A percentile compares a stretch with the other conserved stretches of the same genome.
phyloP scores from a whole-genome alignment of 1,284 basidiomycete species.

The Boletus semigastroideus region DNA sequence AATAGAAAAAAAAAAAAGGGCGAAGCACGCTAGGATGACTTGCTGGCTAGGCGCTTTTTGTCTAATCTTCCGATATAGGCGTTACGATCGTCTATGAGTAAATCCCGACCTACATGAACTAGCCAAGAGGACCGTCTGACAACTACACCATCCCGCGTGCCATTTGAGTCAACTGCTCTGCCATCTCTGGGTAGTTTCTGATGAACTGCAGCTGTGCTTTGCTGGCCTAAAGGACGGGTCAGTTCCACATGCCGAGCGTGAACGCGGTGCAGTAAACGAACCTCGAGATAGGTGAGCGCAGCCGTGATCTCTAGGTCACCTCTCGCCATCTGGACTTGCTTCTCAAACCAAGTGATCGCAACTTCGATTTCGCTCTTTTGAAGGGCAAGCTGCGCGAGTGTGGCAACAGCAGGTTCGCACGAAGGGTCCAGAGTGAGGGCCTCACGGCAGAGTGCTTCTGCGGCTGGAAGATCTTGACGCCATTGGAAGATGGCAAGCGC shows the following conservation, averaged over 20 bases:
- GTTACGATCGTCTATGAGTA: constrained; percentile 4
- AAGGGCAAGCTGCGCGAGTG: constrained; percentile 89
- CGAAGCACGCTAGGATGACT: constrained; percentile 7
- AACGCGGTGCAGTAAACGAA: constrained; percentile 33
- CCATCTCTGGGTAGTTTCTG: constrained; percentile 80
- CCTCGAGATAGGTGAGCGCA: constrained; percentile 86
- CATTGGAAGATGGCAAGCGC: constrained; percentile 95
- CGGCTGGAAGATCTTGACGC: constrained; percentile 86
- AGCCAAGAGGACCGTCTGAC: neutral
- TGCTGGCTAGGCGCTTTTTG: neutral
- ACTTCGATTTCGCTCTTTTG: constrained; percentile 91
- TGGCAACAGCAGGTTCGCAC: constrained; percentile 96
- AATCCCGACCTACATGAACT: constrained; percentile 17
- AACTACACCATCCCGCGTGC: constrained; percentile 41
- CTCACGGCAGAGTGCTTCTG: constrained; percentile 85
- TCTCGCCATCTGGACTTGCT: constrained; percentile 83
- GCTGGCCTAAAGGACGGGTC: constrained; percentile 56
- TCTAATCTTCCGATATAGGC: constrained; percentile 2
- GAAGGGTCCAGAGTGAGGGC: constrained; percentile 88
- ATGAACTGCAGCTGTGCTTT: constrained; percentile 80
- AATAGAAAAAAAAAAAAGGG: neutral
- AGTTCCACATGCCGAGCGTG: constrained; percentile 1
- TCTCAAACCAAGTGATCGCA: constrained; percentile 87
- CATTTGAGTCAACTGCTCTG: constrained; percentile 59
- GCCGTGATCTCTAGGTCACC: constrained; percentile 90